Evolutionary conservation across 129 eudicot species (phyloP).

Genomic region (Artemisia argyi): DNA sequence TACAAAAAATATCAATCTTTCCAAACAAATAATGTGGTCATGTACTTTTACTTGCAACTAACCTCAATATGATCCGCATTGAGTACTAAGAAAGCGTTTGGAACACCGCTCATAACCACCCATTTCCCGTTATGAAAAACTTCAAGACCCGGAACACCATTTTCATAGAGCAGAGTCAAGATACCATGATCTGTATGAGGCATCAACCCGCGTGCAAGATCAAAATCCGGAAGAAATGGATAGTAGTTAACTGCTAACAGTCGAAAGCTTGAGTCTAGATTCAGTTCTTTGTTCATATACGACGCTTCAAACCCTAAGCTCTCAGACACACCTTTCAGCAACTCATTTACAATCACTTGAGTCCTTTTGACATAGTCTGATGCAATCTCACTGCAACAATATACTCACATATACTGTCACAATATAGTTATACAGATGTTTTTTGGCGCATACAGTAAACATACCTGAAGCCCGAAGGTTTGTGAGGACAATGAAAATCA

Average conservation of each 20-base stretch:
- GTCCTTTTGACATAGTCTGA: slow-evolving; percentile 26
- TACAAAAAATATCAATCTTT: neutral
- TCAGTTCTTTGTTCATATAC: slow-evolving; percentile 32
- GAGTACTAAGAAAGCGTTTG: slow-evolving; percentile 23
- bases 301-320: slow-evolving; percentile 41
- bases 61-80: slow-evolving; percentile 21
- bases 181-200: slow-evolving; percentile 45
- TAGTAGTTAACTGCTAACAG: slow-evolving; percentile 32
- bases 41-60: neutral
- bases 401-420: neutral
- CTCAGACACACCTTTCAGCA: slow-evolving; percentile 40
- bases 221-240: slow-evolving; percentile 27
- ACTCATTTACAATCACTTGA: slow-evolving; percentile 26
- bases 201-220: slow-evolving; percentile 3
- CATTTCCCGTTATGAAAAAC: slow-evolving; percentile 32
- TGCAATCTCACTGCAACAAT: slow-evolving; percentile 30
- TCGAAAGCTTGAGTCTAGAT: slow-evolving; percentile 33
- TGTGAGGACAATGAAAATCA: neutral
- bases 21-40: neutral
- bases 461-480: neutral
- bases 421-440: neutral
- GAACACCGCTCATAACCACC: slow-evolving; percentile 32
- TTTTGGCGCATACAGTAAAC: neutral
- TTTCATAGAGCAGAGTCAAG: slow-evolving; percentile 36
- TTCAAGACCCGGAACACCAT: slow-evolving; percentile 36